Evolutionary conservation across 352 stramenopile species (phyloP).

Genomic region (Peronospora belbahrii): DNA sequence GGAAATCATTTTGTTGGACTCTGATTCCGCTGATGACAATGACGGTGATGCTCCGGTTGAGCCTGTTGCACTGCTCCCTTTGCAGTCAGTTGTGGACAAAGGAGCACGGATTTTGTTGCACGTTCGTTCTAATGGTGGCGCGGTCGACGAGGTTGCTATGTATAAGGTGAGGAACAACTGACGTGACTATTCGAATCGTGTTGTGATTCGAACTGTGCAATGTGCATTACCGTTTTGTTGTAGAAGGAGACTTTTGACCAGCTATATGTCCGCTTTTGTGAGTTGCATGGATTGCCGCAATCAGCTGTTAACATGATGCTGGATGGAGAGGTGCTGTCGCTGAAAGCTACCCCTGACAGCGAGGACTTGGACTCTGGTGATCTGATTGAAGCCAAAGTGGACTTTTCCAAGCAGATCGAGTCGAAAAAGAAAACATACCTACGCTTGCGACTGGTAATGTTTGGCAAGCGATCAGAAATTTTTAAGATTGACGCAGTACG

Average conservation of each 20-base stretch:
- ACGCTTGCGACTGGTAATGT: slow-evolving; percentile 44
- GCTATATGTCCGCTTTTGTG: slow-evolving; percentile 58
- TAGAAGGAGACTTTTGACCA: slow-evolving; percentile 59
- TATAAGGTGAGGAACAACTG: slow-evolving; percentile 29
- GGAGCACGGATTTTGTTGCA: slow-evolving; percentile 44
- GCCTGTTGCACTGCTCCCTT: not conserved
- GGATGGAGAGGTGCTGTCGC: slow-evolving; percentile 37
- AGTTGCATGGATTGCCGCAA: slow-evolving; percentile 48
- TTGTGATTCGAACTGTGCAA: not conserved
- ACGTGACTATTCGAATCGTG: not conserved
- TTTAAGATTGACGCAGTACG: slow-evolving; percentile 67
- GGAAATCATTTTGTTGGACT: slow-evolving; percentile 53
- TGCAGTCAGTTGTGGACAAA: slow-evolving; percentile 24
- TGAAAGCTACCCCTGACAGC: slow-evolving; percentile 19
- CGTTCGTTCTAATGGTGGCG: slow-evolving; percentile 51
- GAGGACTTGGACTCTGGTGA: slow-evolving; percentile 51
- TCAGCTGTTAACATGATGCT: slow-evolving; percentile 54
- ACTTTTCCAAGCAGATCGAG: slow-evolving; percentile 47
- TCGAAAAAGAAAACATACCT: slow-evolving; percentile 48
- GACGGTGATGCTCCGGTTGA: not conserved
- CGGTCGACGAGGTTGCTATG: slow-evolving; percentile 47
- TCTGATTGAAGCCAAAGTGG: slow-evolving; percentile 65
- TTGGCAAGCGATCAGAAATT: slow-evolving; percentile 42
- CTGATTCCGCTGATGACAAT: slow-evolving; percentile 37
- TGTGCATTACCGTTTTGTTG: not conserved